phyloP scores from a whole-genome alignment of 352 stramenopile genomes.

The Phytophthora foliorum region DNA sequence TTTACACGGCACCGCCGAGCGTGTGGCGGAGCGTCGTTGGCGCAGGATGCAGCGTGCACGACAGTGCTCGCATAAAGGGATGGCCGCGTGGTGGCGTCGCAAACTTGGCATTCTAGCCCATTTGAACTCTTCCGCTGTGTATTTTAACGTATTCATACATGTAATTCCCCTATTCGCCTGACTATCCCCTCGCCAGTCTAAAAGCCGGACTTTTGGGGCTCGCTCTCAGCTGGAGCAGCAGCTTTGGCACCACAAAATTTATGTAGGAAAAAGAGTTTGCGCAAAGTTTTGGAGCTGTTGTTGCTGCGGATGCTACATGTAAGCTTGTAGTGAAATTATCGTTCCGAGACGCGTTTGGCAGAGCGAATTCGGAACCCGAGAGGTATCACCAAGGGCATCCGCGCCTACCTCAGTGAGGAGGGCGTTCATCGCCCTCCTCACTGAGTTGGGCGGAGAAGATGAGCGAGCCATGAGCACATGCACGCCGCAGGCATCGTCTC shows the following conservation, averaged over 20 bases:
- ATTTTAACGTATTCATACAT: too few species aligned
- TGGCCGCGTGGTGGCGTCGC: not conserved
- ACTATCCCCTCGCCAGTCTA: slow-evolving; percentile 15
- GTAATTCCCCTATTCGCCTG: slow-evolving; percentile 28
- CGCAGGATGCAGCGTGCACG: not conserved
- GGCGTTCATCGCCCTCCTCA: slow-evolving; percentile 22
- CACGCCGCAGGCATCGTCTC: slow-evolving; percentile 21
- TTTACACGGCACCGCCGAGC: slow-evolving; percentile 24
- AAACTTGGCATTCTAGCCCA: not conserved
- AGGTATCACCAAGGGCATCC: not conserved
- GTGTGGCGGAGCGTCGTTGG: not conserved
- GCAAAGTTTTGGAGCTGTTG: not conserved
- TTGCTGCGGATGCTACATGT: not conserved
- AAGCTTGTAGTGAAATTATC: not conserved
- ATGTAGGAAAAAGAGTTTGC: too few species aligned
- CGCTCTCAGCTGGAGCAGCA: slow-evolving; percentile 5
- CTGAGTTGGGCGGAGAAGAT: slow-evolving; percentile 28
- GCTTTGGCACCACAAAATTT: too few species aligned
- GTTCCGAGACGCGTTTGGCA: not conserved
- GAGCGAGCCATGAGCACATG: slow-evolving; percentile 5
- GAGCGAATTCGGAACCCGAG: slow-evolving; percentile 12
- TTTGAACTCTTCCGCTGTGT: too few species aligned
- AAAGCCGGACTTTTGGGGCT: slow-evolving; percentile 24
- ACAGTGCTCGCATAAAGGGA: not conserved
- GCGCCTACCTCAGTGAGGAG: slow-evolving; percentile 29